phyloP scores from a whole-genome alignment of 371 early-diverging fungal species.

The Mucor circinelloides region DNA sequence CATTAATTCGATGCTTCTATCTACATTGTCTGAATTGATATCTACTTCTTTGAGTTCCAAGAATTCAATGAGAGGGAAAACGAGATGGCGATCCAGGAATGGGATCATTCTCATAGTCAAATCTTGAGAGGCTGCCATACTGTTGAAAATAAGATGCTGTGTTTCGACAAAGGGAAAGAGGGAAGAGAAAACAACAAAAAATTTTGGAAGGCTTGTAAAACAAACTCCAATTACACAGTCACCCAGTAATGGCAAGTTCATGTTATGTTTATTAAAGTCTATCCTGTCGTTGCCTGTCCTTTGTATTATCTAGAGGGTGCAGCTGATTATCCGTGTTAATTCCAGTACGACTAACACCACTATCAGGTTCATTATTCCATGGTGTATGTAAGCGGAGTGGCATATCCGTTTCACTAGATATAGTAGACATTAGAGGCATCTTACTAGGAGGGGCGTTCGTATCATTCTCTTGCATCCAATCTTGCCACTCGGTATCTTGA shows the following conservation, averaged over 20 bases:
- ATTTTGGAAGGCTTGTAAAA: constrained; percentile 18
- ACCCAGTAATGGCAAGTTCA: background rate
- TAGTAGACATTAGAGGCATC: background rate
- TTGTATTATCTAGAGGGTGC: background rate
- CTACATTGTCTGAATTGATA: background rate
- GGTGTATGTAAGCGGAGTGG: background rate
- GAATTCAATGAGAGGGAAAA: constrained; percentile 88
- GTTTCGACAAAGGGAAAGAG: background rate
- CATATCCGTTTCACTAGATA: background rate
- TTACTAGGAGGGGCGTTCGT: background rate
- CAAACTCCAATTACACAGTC: background rate
- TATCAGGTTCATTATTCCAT: background rate
- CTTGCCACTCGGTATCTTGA: background rate
- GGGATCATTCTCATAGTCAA: constrained; percentile 84
- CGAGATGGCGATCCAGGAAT: constrained; percentile 91
- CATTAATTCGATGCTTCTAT: background rate
- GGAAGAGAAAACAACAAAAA: constrained; percentile 6
- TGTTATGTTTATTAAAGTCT: background rate
- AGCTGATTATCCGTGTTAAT: background rate
- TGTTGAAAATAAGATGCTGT: constrained; percentile 9
- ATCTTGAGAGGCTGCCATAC: constrained; percentile 77
- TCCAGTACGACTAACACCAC: background rate
- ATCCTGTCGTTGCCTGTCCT: too few relatives aligned
- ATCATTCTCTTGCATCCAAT: background rate
- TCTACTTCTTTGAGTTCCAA: constrained; percentile 76